Evolutionary conservation across 2,329 filamentous ascomycete genomes (phyloP).

Genomic region (Fusarium udum): DNA sequence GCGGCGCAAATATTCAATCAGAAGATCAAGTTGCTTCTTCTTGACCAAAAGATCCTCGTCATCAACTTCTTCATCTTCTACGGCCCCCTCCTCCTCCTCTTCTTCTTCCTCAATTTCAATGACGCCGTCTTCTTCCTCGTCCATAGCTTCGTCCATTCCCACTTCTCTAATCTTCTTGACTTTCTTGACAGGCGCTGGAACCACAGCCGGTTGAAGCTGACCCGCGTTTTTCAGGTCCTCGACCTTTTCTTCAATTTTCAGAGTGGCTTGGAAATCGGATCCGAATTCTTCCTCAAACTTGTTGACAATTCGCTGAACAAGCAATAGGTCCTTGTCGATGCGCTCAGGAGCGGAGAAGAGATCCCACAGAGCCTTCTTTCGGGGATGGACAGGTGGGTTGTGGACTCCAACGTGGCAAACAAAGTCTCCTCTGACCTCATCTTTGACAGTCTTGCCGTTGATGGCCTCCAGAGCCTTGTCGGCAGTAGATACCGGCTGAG

Average conservation of each 20-base stretch:
- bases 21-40: slow-evolving; percentile 95
- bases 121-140: slow-evolving; percentile 72
- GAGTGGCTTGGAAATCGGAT: slow-evolving; percentile 76
- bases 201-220: slow-evolving; percentile 73
- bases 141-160: slow-evolving; percentile 68
- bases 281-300: slow-evolving; percentile 89
- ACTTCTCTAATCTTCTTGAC: slow-evolving; percentile 69
- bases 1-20: slow-evolving; percentile 94
- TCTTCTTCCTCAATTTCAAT: slow-evolving; percentile 77
- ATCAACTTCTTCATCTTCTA: slow-evolving; percentile 86
- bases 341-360: slow-evolving; percentile 94
- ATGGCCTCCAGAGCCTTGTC: slow-evolving; percentile 93
- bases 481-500: slow-evolving; percentile 67
- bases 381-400: slow-evolving; percentile 82
- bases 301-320: slow-evolving; percentile 82
- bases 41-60: slow-evolving; percentile 89
- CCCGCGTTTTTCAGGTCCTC: slow-evolving; percentile 82
- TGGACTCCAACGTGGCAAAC: slow-evolving; percentile 97
- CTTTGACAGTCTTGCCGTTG: slow-evolving; percentile 96
- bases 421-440: slow-evolving; percentile 93
- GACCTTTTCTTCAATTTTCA: slow-evolving; percentile 86
- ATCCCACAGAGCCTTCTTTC: slow-evolving; percentile 97
- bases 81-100: slow-evolving; percentile 82
- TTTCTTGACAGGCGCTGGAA: slow-evolving; percentile 64
- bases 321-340: slow-evolving; percentile 86